A percentile compares a stretch with the other conserved stretches of the same genome.
These are phyloP conservation scores for Aristolochia contorta DNA, from an alignment of 164 flowering plant species.

Conservation along the genomic window DNA sequence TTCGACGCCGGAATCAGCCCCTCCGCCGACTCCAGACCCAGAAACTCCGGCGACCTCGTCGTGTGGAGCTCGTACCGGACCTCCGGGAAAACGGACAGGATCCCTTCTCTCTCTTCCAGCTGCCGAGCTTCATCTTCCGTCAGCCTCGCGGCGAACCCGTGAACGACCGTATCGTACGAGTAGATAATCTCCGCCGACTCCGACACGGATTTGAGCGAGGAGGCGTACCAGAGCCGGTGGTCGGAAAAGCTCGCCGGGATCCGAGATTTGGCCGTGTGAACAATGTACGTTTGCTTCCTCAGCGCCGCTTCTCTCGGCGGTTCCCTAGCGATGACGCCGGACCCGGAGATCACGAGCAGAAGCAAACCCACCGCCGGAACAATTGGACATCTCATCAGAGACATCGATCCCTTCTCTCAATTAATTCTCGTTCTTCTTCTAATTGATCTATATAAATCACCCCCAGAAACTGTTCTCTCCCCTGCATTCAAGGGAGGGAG, in stretches of 20 bases:
- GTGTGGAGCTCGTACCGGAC: constrained; percentile 69
- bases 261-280: constrained; percentile 55
- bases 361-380: not conserved
- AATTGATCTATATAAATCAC: too few species aligned
- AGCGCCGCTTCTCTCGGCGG: constrained; percentile 13
- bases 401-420: not conserved
- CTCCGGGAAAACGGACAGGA: constrained; percentile 57
- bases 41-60: constrained; percentile 76
- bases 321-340: not conserved
- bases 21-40: constrained; percentile 39
- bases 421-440: too few species aligned
- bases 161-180: constrained; percentile 49
- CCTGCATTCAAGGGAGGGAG: not conserved
- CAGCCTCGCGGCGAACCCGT: constrained; percentile 66
- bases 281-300: constrained; percentile 53
- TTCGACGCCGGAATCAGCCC: constrained; percentile 30
- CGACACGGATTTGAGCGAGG: constrained; percentile 52
- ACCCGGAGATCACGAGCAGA: not conserved
- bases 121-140: constrained; percentile 42
- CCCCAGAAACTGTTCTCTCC: too few species aligned
- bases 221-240: constrained; percentile 59
- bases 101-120: constrained; percentile 34
- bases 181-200: constrained; percentile 55
- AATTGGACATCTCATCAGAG: not conserved
- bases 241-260: constrained; percentile 45